Evolutionary conservation across 2,329 filamentous ascomycete species (phyloP), one percentile per base, ranked within the genome.

Genomic region (Scytalidium lignicola): DNA sequence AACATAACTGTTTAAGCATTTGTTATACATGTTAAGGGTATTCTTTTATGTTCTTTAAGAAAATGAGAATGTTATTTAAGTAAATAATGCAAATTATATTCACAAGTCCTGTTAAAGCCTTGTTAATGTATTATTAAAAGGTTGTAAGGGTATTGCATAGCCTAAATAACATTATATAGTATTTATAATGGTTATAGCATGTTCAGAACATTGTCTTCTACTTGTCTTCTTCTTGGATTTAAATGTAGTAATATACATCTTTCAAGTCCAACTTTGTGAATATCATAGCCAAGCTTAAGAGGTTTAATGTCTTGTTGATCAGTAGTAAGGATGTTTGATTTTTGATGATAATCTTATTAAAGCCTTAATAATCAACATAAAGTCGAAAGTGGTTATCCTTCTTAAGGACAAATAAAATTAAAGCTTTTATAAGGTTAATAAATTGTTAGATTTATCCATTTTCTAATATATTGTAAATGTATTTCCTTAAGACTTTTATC

Each of bases 341-440:
- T 54, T 70, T 67, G 21, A 60, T 58, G 3, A 59, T 69, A n/a
- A 68, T 51, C 0, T 51, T 49, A 45, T 71, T 72, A 1, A 71
- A 52, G 0, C 29, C 51, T 45, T 57, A 43, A 53, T 70, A 72
- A 49, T 71, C 58, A 5, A 70, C 55, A 54, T 54, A 70, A 40
- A 71, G 46, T 18, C 55, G 50, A 8, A 66, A 47, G 7, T 50
- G 55, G 2, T 61, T 51, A 43, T 61, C 57, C 4, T 58, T 52
- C 68, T 70, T 21, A 45, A n/a, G 51, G 19, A 65, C 51, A 55
- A 69, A 67, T 0, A 69, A 51, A 3, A 68, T 56, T 8, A 55
- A 62, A 2, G 47, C 41, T 5, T 54, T 54, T 22, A 50, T 51
- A 22, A 46, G 53, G 29, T 42, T 57, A n/a, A 23, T 54, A 18